phyloP scores from a whole-genome alignment of 2,329 filamentous ascomycete genomes.

The Verticillium klebahnii region DNA sequence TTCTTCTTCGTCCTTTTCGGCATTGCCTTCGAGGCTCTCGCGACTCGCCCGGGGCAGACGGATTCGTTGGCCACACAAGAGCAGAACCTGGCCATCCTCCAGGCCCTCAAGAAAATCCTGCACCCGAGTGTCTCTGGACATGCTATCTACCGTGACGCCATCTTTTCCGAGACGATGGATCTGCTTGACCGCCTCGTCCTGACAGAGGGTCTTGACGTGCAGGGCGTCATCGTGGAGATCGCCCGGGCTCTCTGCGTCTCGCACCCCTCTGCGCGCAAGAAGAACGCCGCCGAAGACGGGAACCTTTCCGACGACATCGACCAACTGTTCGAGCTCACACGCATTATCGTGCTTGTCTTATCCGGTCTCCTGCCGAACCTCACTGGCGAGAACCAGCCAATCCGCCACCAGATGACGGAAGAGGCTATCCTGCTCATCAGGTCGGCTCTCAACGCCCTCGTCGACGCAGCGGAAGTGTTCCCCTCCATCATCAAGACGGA shows the following conservation, averaged over 20 bases:
- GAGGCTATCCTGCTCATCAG: constrained; percentile 79
- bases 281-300: constrained; percentile 61
- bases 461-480: constrained; percentile 93
- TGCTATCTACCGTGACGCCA: constrained; percentile 91
- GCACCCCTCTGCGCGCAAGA: constrained; percentile 79
- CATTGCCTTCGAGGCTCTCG: constrained; percentile 91
- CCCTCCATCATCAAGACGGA: constrained; percentile 95
- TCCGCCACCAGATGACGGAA: constrained; percentile 76
- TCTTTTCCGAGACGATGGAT: constrained; percentile 97
- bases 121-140: constrained; percentile 93
- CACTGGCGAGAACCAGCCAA: constrained; percentile 59
- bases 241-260: constrained; percentile 84
- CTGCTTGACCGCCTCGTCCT: constrained; percentile 87
- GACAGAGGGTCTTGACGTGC: constrained; percentile 84
- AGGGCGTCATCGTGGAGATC: constrained; percentile 90
- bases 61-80: constrained; percentile 67
- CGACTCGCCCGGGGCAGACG: constrained; percentile 65
- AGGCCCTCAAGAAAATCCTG: constrained; percentile 89
- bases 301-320: constrained; percentile 95
- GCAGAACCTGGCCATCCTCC: constrained; percentile 82
- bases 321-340: constrained; percentile 92
- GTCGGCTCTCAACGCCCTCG: constrained; percentile 78
- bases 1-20: constrained; percentile 99
- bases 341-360: constrained; percentile 91
- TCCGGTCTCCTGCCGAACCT: constrained; percentile 83